Base-by-base conservation (phyloP, 805 yeast genomes). In the Lipomyces yamanashiensis region DNA sequence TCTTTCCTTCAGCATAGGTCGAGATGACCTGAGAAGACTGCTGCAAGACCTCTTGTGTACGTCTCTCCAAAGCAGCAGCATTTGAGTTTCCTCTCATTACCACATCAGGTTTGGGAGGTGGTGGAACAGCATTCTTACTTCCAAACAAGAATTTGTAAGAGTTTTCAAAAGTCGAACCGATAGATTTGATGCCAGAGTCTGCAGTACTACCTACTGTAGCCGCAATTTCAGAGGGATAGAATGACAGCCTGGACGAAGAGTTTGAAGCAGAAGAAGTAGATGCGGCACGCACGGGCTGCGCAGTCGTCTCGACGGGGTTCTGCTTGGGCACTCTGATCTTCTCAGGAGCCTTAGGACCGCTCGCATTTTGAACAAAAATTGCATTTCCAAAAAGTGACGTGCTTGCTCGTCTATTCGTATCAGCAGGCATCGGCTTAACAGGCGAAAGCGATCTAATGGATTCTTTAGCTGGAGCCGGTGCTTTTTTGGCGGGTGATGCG, bases 111-210 rank as follows among this genome's bases (percentile, higher is more conserved):
- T 17, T 47, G 17, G 54, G 47, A n/a, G 43, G 37, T 12, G 50
- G 15, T 2, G 48, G 7, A 19, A 8, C 33, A 9, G 37, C 40
- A 15, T 28, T 34, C n/a, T 53, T 40, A 12, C 51, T 59, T 12
- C 64, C 73, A 59, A 75, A 63, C 28, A 75, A 61, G 54, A 70
- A 74, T 49, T 73, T 67, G 63, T 74, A 75, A 3, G 76, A 71
- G 57, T 59, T 72, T n/a, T 74, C 76, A 19, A 77, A 70, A 5
- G 78, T 74, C 2, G 73, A 71, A 23, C 77, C 75, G 23, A 74
- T 54, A 17, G 76, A 71, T 58, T 73, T 73, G 33, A 75, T 56
- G 39, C 74, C 70, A 40, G 71, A 71, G 53, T 73, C 74, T 7
- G 73, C 71, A 7, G 72, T 65, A n/a, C 48, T 48, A 2, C 59